phyloP scores from a whole-genome alignment of 139 green algal genomes.

The Astrephomene gubernaculifera region DNA sequence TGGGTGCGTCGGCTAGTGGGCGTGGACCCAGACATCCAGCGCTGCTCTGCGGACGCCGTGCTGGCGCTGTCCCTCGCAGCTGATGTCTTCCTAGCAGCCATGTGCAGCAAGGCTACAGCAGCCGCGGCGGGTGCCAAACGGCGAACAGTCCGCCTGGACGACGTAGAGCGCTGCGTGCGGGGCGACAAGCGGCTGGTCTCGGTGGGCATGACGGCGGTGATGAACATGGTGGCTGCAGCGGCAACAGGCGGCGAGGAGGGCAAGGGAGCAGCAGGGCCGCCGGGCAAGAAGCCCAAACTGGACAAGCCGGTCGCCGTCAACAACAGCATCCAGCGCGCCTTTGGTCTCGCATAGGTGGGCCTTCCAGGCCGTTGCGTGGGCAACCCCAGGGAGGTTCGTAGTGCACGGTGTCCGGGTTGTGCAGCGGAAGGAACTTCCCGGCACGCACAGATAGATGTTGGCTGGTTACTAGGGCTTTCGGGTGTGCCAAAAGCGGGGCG shows the following conservation, averaged over 20 bases:
- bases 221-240: conserved; percentile 1
- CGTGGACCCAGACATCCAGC: conserved; percentile 13
- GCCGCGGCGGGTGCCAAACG: conserved; percentile 7
- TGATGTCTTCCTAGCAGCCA: conserved; percentile 21
- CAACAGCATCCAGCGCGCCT: conserved; percentile 38
- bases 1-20: conserved; percentile 21
- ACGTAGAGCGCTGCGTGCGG: conserved; percentile 10
- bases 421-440: too few species aligned
- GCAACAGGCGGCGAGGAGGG: background rate
- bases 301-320: background rate
- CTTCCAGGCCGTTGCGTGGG: too few species aligned
- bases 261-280: background rate
- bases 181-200: conserved; percentile 43
- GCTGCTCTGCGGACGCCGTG: conserved; percentile 6
- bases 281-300: conserved; percentile 3
- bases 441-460: too few species aligned
- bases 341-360: conserved; percentile 15
- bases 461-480: too few species aligned
- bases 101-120: conserved; percentile 32
- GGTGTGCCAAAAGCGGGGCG: too few species aligned
- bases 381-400: too few species aligned
- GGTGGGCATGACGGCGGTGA: conserved; percentile 28
- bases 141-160: conserved; percentile 27
- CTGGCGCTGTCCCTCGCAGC: conserved; percentile 4
- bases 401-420: too few species aligned